Evolutionary conservation across 2,329 filamentous ascomycete species (phyloP), one percentile per base, ranked within the genome.

Genomic region (Cladosporium sp.): DNA sequence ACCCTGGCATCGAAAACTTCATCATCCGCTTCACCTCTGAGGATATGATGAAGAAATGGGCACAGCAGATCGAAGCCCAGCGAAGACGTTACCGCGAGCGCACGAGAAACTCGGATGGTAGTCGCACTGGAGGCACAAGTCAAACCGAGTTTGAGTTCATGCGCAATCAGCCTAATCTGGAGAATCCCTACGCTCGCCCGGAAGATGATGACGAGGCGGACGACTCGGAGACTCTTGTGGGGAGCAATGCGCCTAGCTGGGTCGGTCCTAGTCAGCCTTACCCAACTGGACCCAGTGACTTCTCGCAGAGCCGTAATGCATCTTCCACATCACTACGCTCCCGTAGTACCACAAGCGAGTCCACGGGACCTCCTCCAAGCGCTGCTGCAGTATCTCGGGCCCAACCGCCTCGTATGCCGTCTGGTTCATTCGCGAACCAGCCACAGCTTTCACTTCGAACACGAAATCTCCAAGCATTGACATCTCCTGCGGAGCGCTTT

Each of bases 1-100:
- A 97, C 63, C 91, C 92, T 0, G 91, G 90, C 3, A 91, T 97
- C 32, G 93, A 99, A 71, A 96, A 95, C 69, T 97, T 99, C 72
- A 87, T 93, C 66, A 96, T 99, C 70, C 90, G 90, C 64, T 97
- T 97, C 73, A 82, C 84, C 51, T 94, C 93, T 60, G 94, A 99
- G 72, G 91, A 96, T 64, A 85, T 82, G 13, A 91, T 97, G 86
- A 92, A 88, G 74, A 96, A 93, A 70, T 99, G 94, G 94, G 87
- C 89, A 25, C 79, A 79, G 8, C 86, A 90, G 39, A 84, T 97
- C 24, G 89, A 96, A 63, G 80, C 77, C 2, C 92, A 96, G 73
- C 82, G 91, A 60, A 73, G 78, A 44, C 73, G 77, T 8, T 78
- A 77, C 66, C 72, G 73, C 58, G 78, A 80, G 36, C 66, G 71